These are phyloP conservation scores for Candida germanica DNA, from an alignment of 805 yeast species.

Conservation along the genomic window DNA sequence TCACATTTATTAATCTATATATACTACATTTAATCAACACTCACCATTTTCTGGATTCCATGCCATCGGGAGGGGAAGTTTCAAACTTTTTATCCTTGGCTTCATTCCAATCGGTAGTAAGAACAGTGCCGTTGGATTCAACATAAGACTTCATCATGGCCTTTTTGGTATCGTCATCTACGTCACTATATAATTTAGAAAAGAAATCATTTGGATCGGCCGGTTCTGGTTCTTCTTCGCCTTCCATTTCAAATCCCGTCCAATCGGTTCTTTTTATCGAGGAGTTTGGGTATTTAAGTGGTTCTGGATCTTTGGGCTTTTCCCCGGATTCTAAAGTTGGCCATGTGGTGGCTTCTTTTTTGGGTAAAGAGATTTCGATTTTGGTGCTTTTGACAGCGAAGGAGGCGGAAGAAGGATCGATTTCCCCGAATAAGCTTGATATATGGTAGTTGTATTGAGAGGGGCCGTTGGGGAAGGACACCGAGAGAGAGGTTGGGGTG, in stretches of 20 bases:
- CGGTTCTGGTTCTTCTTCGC: slow-evolving; percentile 44
- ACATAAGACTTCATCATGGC: slow-evolving; percentile 97
- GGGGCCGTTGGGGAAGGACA: slow-evolving; percentile 46
- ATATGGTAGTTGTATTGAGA: slow-evolving; percentile 58
- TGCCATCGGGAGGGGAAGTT: slow-evolving; percentile 72
- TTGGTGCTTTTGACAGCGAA: slow-evolving; percentile 66
- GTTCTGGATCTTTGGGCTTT: slow-evolving; percentile 9
- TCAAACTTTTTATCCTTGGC: slow-evolving; percentile 66
- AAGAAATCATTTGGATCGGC: slow-evolving; percentile 67
- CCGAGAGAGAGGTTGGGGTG: slow-evolving; percentile 30
- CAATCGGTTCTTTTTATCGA: slow-evolving; percentile 65
- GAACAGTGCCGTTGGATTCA: slow-evolving; percentile 92
- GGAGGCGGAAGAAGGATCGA: slow-evolving; percentile 45
- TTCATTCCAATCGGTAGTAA: slow-evolving; percentile 92
- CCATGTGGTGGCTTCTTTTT: slow-evolving; percentile 52
- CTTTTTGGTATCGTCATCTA: slow-evolving; percentile 81
- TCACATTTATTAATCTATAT: too few species aligned
- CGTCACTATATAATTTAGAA: slow-evolving; percentile 65
- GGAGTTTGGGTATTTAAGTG: slow-evolving; percentile 54
- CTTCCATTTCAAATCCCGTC: slow-evolving; percentile 51
- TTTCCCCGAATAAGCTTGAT: slow-evolving; percentile 50
- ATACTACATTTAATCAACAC: too few species aligned
- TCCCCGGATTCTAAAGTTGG: slow-evolving; percentile 39
- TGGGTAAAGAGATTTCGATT: slow-evolving; percentile 62
- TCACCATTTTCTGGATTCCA: slow-evolving; percentile 56